These are phyloP conservation scores for Ustilago trichophora DNA, from an alignment of 1,284 basidiomycete species.

Conservation along the genomic window DNA sequence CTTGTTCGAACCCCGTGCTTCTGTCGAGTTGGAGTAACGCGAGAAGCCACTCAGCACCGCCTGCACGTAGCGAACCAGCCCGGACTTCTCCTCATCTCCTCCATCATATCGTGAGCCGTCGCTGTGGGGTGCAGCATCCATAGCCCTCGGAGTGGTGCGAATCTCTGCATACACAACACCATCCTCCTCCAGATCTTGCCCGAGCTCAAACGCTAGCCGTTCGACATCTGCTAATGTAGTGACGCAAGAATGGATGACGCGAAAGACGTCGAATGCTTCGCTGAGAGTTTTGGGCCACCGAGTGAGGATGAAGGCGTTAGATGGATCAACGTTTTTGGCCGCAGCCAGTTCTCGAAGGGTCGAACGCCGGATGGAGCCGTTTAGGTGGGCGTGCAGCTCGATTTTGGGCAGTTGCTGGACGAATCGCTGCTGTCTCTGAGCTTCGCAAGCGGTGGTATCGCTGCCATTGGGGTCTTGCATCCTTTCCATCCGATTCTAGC, in stretches of 20 bases:
- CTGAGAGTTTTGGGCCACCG: slow-evolving; percentile 24
- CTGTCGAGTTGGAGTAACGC: not conserved
- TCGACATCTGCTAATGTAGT: slow-evolving; percentile 16
- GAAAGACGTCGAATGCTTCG: slow-evolving; percentile 39
- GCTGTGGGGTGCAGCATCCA: no score
- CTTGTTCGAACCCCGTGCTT: not conserved
- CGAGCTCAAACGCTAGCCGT: slow-evolving; percentile 29
- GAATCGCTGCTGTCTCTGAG: slow-evolving; percentile 1
- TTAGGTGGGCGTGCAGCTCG: slow-evolving; percentile 53
- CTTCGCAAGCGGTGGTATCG: not conserved
- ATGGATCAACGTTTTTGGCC: not conserved
- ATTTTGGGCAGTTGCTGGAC: slow-evolving; percentile 29
- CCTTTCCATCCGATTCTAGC: not conserved
- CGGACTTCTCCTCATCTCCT: not conserved
- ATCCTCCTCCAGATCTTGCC: slow-evolving; percentile 31
- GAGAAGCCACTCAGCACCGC: slow-evolving; percentile 22
- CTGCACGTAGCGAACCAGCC: slow-evolving; percentile 14
- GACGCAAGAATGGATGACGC: slow-evolving; percentile 36
- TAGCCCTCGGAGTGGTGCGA: slow-evolving; percentile 34
- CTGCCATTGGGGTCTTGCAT: not conserved
- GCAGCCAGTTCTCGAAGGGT: slow-evolving; percentile 29
- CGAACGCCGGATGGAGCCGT: slow-evolving; percentile 42
- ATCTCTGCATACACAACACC: slow-evolving; percentile 50
- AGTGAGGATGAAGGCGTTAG: slow-evolving; percentile 12
- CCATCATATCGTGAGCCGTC: no score